phyloP scores from a whole-genome alignment of 1,139 yeast species.

The Pichia terricola region DNA sequence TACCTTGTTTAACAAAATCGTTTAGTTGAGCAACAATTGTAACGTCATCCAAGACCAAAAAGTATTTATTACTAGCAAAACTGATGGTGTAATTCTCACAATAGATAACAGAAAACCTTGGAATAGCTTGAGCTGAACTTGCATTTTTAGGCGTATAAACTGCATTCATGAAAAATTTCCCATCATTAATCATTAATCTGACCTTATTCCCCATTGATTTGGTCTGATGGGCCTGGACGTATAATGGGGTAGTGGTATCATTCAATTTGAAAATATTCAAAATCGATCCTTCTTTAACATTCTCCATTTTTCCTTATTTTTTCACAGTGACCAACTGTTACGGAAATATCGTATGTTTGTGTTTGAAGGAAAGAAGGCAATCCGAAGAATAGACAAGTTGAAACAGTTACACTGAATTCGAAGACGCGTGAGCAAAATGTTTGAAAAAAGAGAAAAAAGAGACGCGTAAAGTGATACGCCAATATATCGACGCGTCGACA shows the following conservation, averaged over 20 bases:
- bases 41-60: conserved; percentile 20
- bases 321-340: too few relatives aligned
- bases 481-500: too few relatives aligned
- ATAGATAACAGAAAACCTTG: conserved; percentile 16
- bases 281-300: conserved; percentile 18
- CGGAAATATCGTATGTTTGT: too few relatives aligned
- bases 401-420: too few relatives aligned
- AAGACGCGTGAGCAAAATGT: too few relatives aligned
- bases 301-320: conserved; percentile 10
- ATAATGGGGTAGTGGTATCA: conserved; percentile 14
- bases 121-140: conserved; percentile 18
- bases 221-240: conserved; percentile 23
- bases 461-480: too few relatives aligned
- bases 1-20: not conserved
- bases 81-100: conserved; percentile 15
- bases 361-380: too few relatives aligned
- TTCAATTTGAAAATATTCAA: conserved; percentile 16
- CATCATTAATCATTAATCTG: conserved; percentile 57
- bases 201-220: conserved; percentile 32
- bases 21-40: conserved; percentile 13
- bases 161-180: conserved; percentile 53
- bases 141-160: conserved; percentile 21
- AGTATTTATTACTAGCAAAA: conserved; percentile 19
- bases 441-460: too few relatives aligned
- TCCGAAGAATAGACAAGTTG: too few relatives aligned